Percentiles rank a stretch among this genome's conserved stretches.
phyloP scores from a whole-genome alignment of 768 basidiomycete genomes.

The Rhodosporidiobolus sp. region DNA sequence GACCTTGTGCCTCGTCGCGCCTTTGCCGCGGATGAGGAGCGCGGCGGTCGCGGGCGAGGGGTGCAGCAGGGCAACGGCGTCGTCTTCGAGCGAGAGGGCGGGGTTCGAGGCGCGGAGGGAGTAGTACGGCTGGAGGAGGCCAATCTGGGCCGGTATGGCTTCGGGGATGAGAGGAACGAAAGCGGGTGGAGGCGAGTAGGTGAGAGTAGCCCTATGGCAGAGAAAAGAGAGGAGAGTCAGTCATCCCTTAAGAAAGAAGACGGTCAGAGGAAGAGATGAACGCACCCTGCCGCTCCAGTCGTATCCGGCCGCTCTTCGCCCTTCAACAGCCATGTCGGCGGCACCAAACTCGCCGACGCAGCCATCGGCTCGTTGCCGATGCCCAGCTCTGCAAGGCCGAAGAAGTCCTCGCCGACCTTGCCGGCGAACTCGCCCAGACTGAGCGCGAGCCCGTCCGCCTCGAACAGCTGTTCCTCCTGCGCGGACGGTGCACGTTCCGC shows the following conservation, averaged over 20 bases:
- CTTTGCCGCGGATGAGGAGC: neutral
- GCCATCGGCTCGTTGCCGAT: constrained; percentile 69
- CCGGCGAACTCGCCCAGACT: constrained; percentile 80
- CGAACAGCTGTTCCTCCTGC: neutral
- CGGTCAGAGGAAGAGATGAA: neutral
- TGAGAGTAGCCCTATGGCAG: constrained; percentile 52
- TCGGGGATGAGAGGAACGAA: constrained; percentile 68
- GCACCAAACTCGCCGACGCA: constrained; percentile 68
- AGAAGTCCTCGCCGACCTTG: constrained; percentile 83
- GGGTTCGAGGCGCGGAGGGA: constrained; percentile 16
- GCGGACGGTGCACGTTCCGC: too few species aligned
- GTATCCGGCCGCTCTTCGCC: constrained; percentile 57
- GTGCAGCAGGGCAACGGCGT: neutral
- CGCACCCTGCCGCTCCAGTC: neutral
- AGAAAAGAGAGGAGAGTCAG: neutral
- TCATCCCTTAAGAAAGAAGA: fast-evolving
- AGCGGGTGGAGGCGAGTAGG: constrained; percentile 78
- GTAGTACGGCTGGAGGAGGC: constrained; percentile 75
- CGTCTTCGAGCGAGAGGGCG: constrained; percentile 21
- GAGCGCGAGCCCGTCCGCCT: neutral
- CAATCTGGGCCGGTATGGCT: constrained; percentile 74
- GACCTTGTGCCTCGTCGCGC: constrained; percentile 26
- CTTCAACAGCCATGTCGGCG: constrained; percentile 66
- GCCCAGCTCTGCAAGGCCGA: constrained; percentile 80
- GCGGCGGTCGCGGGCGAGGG: constrained; percentile 29